phyloP scores from a whole-genome alignment of 768 basidiomycete genomes.

The Pleurotus ostreatus region DNA sequence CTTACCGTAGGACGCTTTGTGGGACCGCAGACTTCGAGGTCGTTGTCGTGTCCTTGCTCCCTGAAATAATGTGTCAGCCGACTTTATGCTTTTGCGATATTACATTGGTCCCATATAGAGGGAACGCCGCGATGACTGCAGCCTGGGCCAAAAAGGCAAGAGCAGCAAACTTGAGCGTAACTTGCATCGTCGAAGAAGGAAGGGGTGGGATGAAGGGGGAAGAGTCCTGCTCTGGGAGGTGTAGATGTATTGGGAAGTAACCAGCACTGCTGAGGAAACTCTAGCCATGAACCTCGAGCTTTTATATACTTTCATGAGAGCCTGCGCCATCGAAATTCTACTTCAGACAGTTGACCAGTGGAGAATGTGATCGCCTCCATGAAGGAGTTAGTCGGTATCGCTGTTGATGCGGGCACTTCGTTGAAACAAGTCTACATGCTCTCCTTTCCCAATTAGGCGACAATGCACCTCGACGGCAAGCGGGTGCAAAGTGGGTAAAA shows the following conservation, averaged over 20 bases:
- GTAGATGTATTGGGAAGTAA: slow-evolving; percentile 3
- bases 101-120: too few species aligned
- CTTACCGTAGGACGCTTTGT: neutral
- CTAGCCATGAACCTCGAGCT: neutral
- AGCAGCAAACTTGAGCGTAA: neutral
- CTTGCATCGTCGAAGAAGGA: neutral
- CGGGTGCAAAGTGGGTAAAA: too few species aligned
- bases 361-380: too few species aligned
- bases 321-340: too few species aligned
- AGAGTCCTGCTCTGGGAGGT: slow-evolving; percentile 1
- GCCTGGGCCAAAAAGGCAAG: neutral
- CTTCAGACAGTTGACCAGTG: too few species aligned
- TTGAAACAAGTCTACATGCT: too few species aligned
- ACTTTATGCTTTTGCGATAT: neutral
- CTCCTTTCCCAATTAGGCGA: too few species aligned
- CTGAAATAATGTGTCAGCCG: neutral
- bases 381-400: too few species aligned
- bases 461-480: too few species aligned
- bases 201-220: neutral
- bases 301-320: neutral
- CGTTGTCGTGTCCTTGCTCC: neutral
- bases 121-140: neutral
- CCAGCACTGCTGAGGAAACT: slow-evolving; percentile 6
- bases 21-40: neutral
- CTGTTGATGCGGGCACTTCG: too few species aligned